These are phyloP conservation scores for Lecanosticta acicola DNA, from an alignment of 2,329 filamentous ascomycete genomes.

Conservation along the genomic window DNA sequence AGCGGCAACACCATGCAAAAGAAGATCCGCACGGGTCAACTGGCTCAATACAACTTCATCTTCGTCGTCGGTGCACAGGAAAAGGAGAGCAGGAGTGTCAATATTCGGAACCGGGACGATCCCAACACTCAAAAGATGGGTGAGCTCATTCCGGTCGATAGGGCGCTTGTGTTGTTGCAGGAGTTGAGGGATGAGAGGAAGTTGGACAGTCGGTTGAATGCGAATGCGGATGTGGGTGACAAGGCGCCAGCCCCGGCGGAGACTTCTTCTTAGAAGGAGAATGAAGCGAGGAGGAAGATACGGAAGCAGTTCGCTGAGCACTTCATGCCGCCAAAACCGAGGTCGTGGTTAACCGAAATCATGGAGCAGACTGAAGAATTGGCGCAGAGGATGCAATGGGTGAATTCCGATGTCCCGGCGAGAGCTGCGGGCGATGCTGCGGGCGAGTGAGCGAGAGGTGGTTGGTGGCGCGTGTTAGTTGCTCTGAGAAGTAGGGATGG, in stretches of 20 bases:
- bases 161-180: slow-evolving; percentile 51
- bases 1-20: slow-evolving; percentile 78
- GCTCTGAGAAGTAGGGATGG: no score
- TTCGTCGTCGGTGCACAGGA: slow-evolving; percentile 64
- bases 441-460: no score
- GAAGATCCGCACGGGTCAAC: slow-evolving; percentile 78
- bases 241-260: no score
- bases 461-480: no score
- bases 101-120: slow-evolving; percentile 61
- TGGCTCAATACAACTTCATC: slow-evolving; percentile 79
- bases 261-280: background rate
- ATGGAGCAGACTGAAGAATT: no score
- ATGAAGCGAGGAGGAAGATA: background rate
- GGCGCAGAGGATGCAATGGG: no score
- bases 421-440: no score
- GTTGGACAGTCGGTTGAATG: slow-evolving; percentile 19
- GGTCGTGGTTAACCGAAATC: no score
- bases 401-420: no score
- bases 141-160: slow-evolving; percentile 55
- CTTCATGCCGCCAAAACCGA: no score
- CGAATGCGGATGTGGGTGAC: no score
- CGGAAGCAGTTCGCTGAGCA: background rate
- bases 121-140: slow-evolving; percentile 57
- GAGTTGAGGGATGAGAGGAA: slow-evolving; percentile 41
- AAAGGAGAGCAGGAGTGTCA: slow-evolving; percentile 54